phyloP scores from a whole-genome alignment of 345 rosid species.

The Orychophragmus violaceus region DNA sequence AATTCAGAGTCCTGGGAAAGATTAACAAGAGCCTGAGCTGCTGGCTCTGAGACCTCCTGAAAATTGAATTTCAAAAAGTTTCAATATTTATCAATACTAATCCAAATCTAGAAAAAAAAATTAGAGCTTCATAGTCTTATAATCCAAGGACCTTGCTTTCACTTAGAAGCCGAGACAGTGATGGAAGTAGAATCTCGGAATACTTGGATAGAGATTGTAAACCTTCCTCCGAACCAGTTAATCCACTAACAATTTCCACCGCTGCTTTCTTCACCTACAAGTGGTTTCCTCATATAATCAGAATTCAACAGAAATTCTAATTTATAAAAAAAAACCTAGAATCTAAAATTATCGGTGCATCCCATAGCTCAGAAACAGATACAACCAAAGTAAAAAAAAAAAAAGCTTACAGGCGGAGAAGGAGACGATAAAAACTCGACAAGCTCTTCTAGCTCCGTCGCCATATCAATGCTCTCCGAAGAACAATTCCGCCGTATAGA shows the following conservation, averaged over 20 bases:
- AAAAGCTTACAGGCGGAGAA: conserved; percentile 48
- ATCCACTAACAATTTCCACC: conserved; percentile 66
- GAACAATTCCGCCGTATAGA: not conserved
- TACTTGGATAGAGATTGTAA: conserved; percentile 54
- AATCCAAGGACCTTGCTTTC: conserved; percentile 52
- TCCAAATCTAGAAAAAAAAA: not conserved
- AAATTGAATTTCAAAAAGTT: not conserved
- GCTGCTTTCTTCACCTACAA: conserved; percentile 79
- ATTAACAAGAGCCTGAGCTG: conserved; percentile 81
- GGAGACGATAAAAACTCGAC: conserved; percentile 63
- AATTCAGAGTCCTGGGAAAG: conserved; percentile 64
- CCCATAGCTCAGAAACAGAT: conserved; percentile 6
- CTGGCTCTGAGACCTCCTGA: conserved; percentile 88
- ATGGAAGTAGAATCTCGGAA: conserved; percentile 45
- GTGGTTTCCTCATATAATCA: not conserved
- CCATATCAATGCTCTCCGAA: conserved; percentile 37
- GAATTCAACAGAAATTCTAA: not conserved
- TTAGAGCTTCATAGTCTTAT: not conserved
- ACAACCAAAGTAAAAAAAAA: not conserved
- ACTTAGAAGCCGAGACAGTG: conserved; percentile 48
- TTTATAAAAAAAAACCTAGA: no score
- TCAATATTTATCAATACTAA: not conserved
- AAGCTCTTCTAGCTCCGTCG: conserved; percentile 81
- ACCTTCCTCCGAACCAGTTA: conserved; percentile 84
- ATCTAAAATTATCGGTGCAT: not conserved